Evolutionary conservation across 2,329 filamentous ascomycete species (phyloP), one percentile per base, ranked within the genome.

Genomic region (Claviceps lovelessii): DNA sequence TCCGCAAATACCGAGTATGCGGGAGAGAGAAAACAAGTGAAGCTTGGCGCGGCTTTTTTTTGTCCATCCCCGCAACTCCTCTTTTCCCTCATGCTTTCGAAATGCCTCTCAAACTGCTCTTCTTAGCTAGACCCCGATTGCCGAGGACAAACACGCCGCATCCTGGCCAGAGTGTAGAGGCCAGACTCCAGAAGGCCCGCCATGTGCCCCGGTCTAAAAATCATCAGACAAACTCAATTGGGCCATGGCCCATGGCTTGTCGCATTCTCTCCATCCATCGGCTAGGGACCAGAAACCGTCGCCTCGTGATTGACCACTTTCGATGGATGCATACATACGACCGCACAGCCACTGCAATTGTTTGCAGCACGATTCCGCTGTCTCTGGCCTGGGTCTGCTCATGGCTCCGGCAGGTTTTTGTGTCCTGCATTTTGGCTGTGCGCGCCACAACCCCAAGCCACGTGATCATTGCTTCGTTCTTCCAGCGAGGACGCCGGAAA

Each of bases 81-180:
- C 23, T 45, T 42, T 15, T 37, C 19, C 45, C 45, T n/a, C 5
- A 6, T 28, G 29, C 48, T 35, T 23, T 49, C 49, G 46, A 44
- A 31, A 10, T 28, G 19, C 10, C 19, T 45, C 11, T 8, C 13
- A 8, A 31, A 31, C 28, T 31, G 28, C 45, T 17, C 15, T 39
- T 5, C 23, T 29, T 35, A 15, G 54, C 44, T 9, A 23, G 23
- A 42, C 23, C 23, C 23, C 42, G 28, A 42, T 49, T 51, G 54
- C 51, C 51, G 41, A 56, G 51, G 54, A 51, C 47, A 54, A 50
- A 46, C 19, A 23, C 51, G 51, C 51, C 47, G 47, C 35, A 53
- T 50, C 44, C 54, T 28, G 23, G 23, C 23, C 23, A 23, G 2
- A 23, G 23, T 3, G 2, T 23, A 23, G 23, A 23, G 23, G 23